phyloP scores from a whole-genome alignment of 345 rosid genomes.

The Capsella bursapastoris region DNA sequence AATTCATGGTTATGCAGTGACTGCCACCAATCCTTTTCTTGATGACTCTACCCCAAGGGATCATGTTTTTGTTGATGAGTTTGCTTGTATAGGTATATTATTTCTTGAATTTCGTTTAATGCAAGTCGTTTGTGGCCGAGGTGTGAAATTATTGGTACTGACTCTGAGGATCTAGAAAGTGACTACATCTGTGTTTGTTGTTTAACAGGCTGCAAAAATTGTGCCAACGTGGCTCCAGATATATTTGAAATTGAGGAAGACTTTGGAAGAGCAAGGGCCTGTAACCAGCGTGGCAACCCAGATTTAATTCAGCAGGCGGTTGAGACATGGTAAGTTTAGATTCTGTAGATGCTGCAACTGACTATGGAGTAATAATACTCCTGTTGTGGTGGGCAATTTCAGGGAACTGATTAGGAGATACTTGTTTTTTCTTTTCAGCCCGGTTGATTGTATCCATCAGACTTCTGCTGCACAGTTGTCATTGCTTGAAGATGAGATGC shows the following conservation, averaged over 20 bases:
- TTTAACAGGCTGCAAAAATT: conserved; percentile 84
- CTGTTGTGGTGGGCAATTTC: background rate
- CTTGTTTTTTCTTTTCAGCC: conserved; percentile 54
- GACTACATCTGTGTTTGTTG: conserved; percentile 10
- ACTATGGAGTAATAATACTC: background rate
- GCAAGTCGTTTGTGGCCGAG: background rate
- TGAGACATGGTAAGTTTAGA: conserved; percentile 70
- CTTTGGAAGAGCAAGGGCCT: conserved; percentile 90
- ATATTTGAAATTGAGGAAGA: conserved; percentile 89
- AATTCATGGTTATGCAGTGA: conserved; percentile 87
- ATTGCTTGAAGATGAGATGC: conserved; percentile 97
- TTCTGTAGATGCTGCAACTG: conserved; percentile 22
- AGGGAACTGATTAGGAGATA: conserved; percentile 3
- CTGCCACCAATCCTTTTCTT: conserved; percentile 83
- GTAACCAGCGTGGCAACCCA: conserved; percentile 68
- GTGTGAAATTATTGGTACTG: background rate
- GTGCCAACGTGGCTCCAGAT: conserved; percentile 78
- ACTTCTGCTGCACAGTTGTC: conserved; percentile 91
- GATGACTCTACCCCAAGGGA: conserved; percentile 71
- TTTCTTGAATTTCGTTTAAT: conserved; percentile 1
- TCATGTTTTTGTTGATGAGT: conserved; percentile 91
- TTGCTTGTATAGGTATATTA: conserved; percentile 93
- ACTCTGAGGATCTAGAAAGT: conserved; percentile 1
- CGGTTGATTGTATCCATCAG: conserved; percentile 97
- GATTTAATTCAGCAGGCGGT: conserved; percentile 77